Evolutionary conservation across 2,329 filamentous ascomycete genomes (phyloP), one percentile per base, ranked within the genome.

Genomic region (Thyridium curvatum): DNA sequence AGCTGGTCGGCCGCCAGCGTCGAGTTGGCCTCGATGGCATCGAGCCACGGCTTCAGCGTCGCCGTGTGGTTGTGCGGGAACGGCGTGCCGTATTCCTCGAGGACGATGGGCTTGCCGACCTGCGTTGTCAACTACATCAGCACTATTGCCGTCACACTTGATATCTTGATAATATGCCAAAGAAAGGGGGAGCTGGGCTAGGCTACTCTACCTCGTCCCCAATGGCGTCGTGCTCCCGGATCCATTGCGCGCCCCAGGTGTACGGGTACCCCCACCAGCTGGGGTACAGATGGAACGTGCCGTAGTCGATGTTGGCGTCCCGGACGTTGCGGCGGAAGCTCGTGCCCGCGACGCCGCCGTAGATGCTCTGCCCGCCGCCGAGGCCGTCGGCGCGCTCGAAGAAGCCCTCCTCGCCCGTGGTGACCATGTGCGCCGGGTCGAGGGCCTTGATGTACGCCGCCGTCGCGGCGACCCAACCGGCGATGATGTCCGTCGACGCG

Each of bases 371-470:
- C 15, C 35, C 42, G 3, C 30, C n/a, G 14, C 39, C 38, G 8
- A 30, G 30, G 37, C 61, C 64, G 12, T 63, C 66, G 37, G 76
- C 74, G 3, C 70, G 69, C 12, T 46, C 46, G 8, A 30, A 18
- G 45, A 71, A 65, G 8, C 65, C 65, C 42, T 67, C 79, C 49
- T 83, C 79, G 17, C 81, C 80, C 4, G 81, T 65, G 1, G 73
- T 72, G 18, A 84, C 77, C 69, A 84, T 72, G 56, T 84, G 81
- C 39, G 71, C 59, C 1, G 68, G 47, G 51, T 85, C 81, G 12
- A 84, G 62, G 12, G 64, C 69, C 58, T 84, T 84, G 58, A 85
- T 74, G 52, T 82, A 84, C 16, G 66, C 62, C 16, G 74, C 79
- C 3, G 71, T 76, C 5, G 58, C 58, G 31, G 65, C 60, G 14